These are phyloP conservation scores for Paecilomyces formosus DNA, from an alignment of 2,329 filamentous ascomycete species.

Conservation along the genomic window DNA sequence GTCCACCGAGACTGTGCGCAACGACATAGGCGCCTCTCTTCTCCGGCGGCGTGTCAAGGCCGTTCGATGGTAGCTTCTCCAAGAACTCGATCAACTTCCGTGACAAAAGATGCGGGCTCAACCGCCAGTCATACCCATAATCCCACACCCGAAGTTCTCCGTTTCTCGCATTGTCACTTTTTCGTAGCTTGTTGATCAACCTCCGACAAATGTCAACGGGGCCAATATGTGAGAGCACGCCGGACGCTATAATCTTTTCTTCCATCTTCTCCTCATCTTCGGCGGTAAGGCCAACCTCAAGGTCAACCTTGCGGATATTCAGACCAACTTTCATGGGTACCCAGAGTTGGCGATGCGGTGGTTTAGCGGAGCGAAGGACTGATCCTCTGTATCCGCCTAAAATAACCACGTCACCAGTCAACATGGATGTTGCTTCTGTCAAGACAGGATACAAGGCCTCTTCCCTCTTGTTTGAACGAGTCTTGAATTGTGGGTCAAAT, in stretches of 20 bases:
- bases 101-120: slow-evolving; percentile 72
- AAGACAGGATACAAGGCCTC: slow-evolving; percentile 36
- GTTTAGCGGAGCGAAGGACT: slow-evolving; percentile 73
- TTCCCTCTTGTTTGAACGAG: slow-evolving; percentile 11
- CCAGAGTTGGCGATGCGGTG: slow-evolving; percentile 83
- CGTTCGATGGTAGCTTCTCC: slow-evolving; percentile 67
- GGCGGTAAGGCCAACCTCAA: slow-evolving; percentile 74
- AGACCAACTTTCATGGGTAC: slow-evolving; percentile 88
- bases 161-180: slow-evolving; percentile 63
- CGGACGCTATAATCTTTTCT: slow-evolving; percentile 73
- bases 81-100: slow-evolving; percentile 66
- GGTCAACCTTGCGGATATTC: slow-evolving; percentile 82
- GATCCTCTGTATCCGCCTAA: slow-evolving; percentile 89
- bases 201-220: slow-evolving; percentile 83
- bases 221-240: slow-evolving; percentile 86
- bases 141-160: slow-evolving; percentile 75
- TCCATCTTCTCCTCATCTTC: slow-evolving; percentile 80
- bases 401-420: slow-evolving; percentile 80
- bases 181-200: slow-evolving; percentile 68
- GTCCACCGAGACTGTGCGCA: slow-evolving; percentile 75
- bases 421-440: slow-evolving; percentile 56
- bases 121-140: slow-evolving; percentile 91
- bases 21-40: slow-evolving; percentile 70
- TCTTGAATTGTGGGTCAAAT: background rate
- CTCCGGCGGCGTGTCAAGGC: slow-evolving; percentile 43